Base-by-base conservation (phyloP, 106 monocot species). In the Agapanthus africanus region DNA sequence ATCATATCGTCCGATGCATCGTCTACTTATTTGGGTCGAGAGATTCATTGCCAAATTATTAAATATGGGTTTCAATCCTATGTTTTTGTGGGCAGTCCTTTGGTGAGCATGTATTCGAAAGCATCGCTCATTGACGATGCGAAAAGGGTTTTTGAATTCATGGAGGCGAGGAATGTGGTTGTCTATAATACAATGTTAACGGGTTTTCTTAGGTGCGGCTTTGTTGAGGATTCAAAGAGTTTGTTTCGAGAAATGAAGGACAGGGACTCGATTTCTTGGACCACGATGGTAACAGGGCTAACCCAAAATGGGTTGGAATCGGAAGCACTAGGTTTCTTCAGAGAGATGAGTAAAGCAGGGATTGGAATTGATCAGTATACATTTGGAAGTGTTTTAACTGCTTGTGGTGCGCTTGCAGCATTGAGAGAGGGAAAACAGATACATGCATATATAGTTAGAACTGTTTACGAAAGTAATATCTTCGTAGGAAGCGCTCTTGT, bases 401-500 rank as follows among this genome's bases (percentile, higher is more conserved):
- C 93, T 4, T 90, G 90, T 68, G 84, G 90, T 28, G 75, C 69
- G 30, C 79, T 93, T 59, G 67, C 74, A 18, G 80, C 81, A 33
- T 36, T 82, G 41, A 65, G 73, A 23, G 74, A 71, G 18, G 85
- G 90, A 9, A 84, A 72, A 41, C 83, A 90, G 73, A 75, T 85
- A 37, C 91, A 92, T 76, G 79, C 83, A 2, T 84, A 71, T 61
- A 54, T 54, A 54, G 68, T 82, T 30, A 82, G 84, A 70, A 85
- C 84, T 47, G 19, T 30, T 32, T 87, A 79, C 19, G 56, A 71
- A 22, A 74, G 74, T 30, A 84, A 94, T 66, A 49, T 87, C 10
- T 94, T 93, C 54, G 90, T 82, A 7, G 90, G 90, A 31, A 90
- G 90, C 68, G 84, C 90, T 37, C 82, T 94, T 5, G 78, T 90